Evolutionary conservation across 495 filamentous ascomycete genomes (phyloP).

Genomic region (Chaetomidium leptoderma): DNA sequence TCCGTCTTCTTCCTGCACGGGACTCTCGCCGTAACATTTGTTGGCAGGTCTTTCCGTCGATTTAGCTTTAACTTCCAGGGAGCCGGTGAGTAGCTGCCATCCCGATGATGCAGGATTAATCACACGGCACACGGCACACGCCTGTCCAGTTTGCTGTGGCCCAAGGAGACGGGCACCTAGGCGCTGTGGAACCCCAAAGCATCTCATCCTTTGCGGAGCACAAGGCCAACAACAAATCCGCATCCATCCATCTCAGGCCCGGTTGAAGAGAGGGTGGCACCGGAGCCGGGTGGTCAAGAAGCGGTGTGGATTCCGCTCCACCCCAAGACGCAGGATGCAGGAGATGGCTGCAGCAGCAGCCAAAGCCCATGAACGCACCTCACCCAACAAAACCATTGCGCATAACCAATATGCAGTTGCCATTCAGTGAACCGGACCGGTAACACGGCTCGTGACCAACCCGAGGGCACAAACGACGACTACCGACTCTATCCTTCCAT

Average conservation of each 20-base stretch:
- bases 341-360: background rate
- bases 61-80: background rate
- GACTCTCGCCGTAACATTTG: no score
- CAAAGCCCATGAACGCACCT: background rate
- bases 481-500: background rate
- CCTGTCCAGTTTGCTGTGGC: no score
- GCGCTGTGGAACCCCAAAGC: background rate
- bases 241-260: background rate
- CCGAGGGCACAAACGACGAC: background rate
- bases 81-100: background rate
- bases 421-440: background rate
- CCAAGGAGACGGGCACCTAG: no score
- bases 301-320: conserved; percentile 14
- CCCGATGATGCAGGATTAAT: background rate
- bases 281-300: background rate
- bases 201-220: background rate
- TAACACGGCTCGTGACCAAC: background rate
- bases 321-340: background rate
- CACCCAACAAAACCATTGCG: background rate
- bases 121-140: conserved; percentile 1
- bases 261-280: background rate
- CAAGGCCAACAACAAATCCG: background rate
- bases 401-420: background rate
- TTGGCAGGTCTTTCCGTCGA: no score
- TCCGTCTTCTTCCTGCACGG: background rate